Evolutionary conservation across 192 early-diverging fungal species (phyloP).

Genomic region (Entomortierella parvispora): DNA sequence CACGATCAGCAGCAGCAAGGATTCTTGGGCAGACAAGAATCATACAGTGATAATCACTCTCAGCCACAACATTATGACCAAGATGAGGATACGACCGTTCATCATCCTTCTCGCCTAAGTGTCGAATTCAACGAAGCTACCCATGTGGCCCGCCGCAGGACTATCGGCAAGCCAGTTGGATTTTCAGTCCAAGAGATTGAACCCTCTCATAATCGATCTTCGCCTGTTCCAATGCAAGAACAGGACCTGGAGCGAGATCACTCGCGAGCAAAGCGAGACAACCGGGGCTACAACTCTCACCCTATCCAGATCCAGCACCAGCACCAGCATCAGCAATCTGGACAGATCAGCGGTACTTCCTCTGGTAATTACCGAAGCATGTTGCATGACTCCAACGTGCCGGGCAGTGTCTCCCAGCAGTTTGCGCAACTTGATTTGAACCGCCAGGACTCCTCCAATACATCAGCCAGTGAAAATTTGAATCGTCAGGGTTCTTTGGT

Average conservation of each 20-base stretch:
- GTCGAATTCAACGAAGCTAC: conserved; percentile 19
- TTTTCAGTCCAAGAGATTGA: conserved; percentile 22
- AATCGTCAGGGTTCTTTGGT: conserved; percentile 11
- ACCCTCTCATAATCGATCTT: neutral
- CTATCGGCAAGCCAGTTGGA: conserved; percentile 41
- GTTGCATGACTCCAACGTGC: no score
- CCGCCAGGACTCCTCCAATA: conserved; percentile 14
- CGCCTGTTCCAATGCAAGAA: conserved; percentile 7
- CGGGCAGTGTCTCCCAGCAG: neutral
- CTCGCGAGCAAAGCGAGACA: conserved; percentile 1
- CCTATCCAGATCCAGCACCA: no score
- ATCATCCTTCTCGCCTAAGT: conserved; percentile 8
- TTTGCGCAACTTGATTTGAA: conserved; percentile 20
- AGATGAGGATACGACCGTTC: conserved; percentile 7
- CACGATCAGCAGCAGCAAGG: neutral
- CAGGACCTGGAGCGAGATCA: neutral
- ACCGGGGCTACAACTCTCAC: neutral
- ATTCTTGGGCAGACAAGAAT: neutral
- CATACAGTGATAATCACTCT: conserved; percentile 2
- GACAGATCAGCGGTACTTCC: neutral
- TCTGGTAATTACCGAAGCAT: no score
- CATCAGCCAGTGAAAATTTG: neutral
- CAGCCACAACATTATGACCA: conserved; percentile 40
- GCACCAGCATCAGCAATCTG: no score
- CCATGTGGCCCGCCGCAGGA: conserved; percentile 34